Evolutionary conservation across 2,329 filamentous ascomycete genomes (phyloP).

Genomic region (Trichoderma aggressivum): DNA sequence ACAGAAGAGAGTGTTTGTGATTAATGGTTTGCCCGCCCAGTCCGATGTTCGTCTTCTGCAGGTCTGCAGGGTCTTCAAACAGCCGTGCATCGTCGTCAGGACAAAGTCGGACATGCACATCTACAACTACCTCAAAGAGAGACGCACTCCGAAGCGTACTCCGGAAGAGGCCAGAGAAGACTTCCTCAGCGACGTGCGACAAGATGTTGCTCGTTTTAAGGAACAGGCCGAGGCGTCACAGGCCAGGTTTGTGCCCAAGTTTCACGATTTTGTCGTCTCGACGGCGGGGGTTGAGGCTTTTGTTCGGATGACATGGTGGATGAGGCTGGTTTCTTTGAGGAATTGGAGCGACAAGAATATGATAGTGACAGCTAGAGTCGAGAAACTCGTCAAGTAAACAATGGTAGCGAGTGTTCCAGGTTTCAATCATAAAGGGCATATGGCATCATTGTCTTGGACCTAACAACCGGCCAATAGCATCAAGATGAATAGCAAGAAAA

Average conservation of each 20-base stretch:
- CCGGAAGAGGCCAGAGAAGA: neutral
- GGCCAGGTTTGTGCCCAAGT: neutral
- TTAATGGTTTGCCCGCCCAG: neutral
- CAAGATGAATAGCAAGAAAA: neutral
- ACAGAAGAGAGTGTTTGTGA: neutral
- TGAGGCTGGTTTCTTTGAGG: neutral
- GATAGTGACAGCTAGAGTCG: no score
- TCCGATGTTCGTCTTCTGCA: neutral
- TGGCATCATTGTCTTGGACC: neutral
- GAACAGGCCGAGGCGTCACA: neutral
- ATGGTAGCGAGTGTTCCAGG: no score
- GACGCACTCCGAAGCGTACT: neutral
- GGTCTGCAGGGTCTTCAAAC: neutral
- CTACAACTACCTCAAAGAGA: neutral
- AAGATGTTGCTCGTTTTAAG: neutral
- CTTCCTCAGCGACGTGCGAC: neutral
- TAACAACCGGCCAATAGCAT: neutral
- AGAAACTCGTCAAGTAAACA: no score
- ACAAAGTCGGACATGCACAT: neutral
- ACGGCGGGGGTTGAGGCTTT: neutral
- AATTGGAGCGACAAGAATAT: neutral
- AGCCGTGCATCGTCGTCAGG: neutral
- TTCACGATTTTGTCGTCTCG: neutral
- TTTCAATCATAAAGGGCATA: neutral
- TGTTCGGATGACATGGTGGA: neutral